Percentiles rank a stretch among this genome's conserved stretches.
phyloP scores from a whole-genome alignment of 495 filamentous ascomycete species.

The Wilcoxina mikolae region DNA sequence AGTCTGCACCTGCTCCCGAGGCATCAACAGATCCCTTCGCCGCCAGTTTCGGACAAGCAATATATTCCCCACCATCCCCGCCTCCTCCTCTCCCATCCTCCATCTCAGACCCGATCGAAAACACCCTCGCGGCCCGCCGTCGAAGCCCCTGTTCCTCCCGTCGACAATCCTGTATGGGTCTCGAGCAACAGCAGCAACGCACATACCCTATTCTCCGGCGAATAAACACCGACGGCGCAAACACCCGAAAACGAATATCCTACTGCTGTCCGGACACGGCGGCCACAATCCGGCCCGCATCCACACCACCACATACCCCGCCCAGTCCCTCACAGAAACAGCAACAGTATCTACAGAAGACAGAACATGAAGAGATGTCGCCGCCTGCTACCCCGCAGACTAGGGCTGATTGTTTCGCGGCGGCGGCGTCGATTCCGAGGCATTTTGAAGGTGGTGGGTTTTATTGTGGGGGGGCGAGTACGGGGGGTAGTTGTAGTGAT shows the following conservation, averaged over 20 bases:
- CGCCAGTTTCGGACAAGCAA: not conserved
- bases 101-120: not conserved
- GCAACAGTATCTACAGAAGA: too few species aligned
- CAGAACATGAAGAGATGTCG: not conserved
- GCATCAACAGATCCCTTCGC: not conserved
- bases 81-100: not conserved
- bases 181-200: not conserved
- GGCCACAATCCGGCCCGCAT: not conserved
- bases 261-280: not conserved
- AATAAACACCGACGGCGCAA: constrained; percentile 4
- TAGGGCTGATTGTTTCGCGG: not conserved
- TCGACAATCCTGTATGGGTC: not conserved
- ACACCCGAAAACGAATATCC: not conserved
- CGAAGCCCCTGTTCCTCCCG: not conserved
- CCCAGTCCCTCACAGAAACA: not conserved
- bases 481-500: not conserved
- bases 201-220: not conserved
- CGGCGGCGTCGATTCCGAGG: not conserved
- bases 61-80: not conserved
- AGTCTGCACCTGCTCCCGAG: not conserved
- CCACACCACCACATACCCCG: not conserved
- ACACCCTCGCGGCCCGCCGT: constrained; percentile 5
- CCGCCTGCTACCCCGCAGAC: not conserved
- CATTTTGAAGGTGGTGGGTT: not conserved
- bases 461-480: not conserved